Conservation (phyloP, 148 eudicot species). For the Heliamphora exappendiculata region DNA sequence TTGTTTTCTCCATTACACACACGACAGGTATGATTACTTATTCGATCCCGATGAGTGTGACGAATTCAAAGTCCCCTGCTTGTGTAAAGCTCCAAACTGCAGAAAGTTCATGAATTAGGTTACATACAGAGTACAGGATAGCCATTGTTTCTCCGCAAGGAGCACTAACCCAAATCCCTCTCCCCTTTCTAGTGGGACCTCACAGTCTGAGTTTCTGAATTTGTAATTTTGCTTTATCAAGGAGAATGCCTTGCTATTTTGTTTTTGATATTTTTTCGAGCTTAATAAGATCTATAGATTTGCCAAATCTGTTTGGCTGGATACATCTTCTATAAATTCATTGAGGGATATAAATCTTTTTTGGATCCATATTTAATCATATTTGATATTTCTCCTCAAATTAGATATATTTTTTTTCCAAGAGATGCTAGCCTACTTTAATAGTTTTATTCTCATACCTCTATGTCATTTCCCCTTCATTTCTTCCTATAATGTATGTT, state of each 20-base stretch:
- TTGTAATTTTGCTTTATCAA: slow-evolving; percentile 6
- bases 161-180: slow-evolving; percentile 29
- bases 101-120: slow-evolving; percentile 92
- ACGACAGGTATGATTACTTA: slow-evolving; percentile 87
- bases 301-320: background rate
- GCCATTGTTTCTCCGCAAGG: slow-evolving; percentile 37
- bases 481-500: too few species aligned
- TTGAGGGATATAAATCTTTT: background rate
- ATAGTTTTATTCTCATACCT: too few species aligned
- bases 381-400: background rate
- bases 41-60: slow-evolving; percentile 96
- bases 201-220: slow-evolving; percentile 8
- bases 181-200: slow-evolving; percentile 3
- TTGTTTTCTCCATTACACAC: background rate
- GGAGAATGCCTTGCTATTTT: background rate
- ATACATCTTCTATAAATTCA: background rate
- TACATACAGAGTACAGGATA: slow-evolving; percentile 12
- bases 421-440: background rate
- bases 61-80: slow-evolving; percentile 82
- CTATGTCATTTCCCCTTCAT: too few species aligned
- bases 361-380: background rate
- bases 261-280: slow-evolving; percentile 3
- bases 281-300: slow-evolving; percentile 9
- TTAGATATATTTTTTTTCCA: background rate
- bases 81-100: slow-evolving; percentile 87